Evolutionary conservation across 2,329 filamentous ascomycete genomes (phyloP), one percentile per base, ranked within the genome.

Genomic region (Fusarium musae): DNA sequence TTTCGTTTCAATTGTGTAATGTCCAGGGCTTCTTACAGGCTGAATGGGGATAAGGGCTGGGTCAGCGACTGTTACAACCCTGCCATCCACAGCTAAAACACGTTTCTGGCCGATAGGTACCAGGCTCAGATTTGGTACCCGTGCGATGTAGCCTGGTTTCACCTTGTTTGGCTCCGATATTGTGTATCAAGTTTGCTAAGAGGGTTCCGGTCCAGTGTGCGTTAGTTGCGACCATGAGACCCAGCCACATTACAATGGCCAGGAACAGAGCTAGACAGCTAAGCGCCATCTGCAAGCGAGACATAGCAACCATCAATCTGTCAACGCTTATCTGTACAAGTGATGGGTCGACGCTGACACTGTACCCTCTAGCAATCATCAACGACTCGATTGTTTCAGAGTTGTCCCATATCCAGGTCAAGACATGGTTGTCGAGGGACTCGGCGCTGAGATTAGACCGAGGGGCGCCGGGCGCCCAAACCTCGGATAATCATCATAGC

Each of bases 291-390:
- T 75, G 72, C 1, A 75, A n/a, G 8, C 23, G 23, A 26, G 72
- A 75, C 49, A 75, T 59, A 4, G 72, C 72, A 1, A 75, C 61
- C 9, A 72, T 73, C 36, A 75, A 21, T 34, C 70, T 63, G 6
- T 70, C 69, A 12, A 75, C 62, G 7, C 39, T 64, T 9, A 75
- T 72, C 16, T 34, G 26, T 5, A 75, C 72, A 1, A 72, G 23
- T 4, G 72, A 54, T 3, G 72, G 59, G 19, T 75, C 53, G 5
- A 75, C 30, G 17, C 69, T 44, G 32, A 73, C 59, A 6, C 39
- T 59, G 11, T 66, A 75, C 16, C 39, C 72, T 32, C 72, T 59
- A 0, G 72, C 69, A 12, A 47, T 7, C 2, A 75, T 23, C 5
- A 74, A n/a, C 0, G 44, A 50, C 2, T 63, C 46, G 7, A 72